A percentile compares a stretch with the other conserved stretches of the same genome.
Conservation (phyloP, 2,329 filamentous ascomycete genomes). For the Aspergillus chevalieri region DNA sequence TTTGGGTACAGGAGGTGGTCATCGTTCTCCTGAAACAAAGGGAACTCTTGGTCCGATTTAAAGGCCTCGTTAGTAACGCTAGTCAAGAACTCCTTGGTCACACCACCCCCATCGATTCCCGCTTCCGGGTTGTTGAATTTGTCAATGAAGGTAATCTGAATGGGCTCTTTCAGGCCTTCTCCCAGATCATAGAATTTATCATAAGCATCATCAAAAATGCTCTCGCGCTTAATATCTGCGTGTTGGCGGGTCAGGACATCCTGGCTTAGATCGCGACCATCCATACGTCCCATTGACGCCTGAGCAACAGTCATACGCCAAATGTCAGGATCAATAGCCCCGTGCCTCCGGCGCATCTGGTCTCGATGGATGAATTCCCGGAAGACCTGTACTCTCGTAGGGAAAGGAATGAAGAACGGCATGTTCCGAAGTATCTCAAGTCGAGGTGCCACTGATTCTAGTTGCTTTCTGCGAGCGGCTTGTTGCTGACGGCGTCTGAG, state of each 20-base stretch:
- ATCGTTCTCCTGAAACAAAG: slow-evolving; percentile 76
- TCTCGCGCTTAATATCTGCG: slow-evolving; percentile 70
- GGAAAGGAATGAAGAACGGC: slow-evolving; percentile 93
- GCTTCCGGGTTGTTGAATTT: slow-evolving; percentile 80
- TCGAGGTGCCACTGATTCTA: slow-evolving; percentile 76
- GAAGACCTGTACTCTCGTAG: slow-evolving; percentile 86
- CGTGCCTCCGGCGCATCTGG: slow-evolving; percentile 63
- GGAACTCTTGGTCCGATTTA: slow-evolving; percentile 49
- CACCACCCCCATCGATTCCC: slow-evolving; percentile 92
- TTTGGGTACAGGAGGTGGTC: slow-evolving; percentile 86
- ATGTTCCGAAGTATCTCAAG: slow-evolving; percentile 90
- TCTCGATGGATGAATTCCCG: slow-evolving; percentile 85
- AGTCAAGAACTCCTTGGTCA: slow-evolving; percentile 94
- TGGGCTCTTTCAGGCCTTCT: slow-evolving; percentile 83
- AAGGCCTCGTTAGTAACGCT: slow-evolving; percentile 85
- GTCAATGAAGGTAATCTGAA: slow-evolving; percentile 94
- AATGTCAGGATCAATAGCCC: slow-evolving; percentile 63
- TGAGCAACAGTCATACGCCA: slow-evolving; percentile 62
- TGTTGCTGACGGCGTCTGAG: slow-evolving; percentile 60
- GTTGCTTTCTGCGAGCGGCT: slow-evolving; percentile 61
- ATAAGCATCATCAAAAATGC: slow-evolving; percentile 80
- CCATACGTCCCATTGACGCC: slow-evolving; percentile 32
- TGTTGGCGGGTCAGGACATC: slow-evolving; percentile 56
- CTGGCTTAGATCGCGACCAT: slow-evolving; percentile 33
- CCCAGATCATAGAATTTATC: slow-evolving; percentile 74